Evolutionary conservation across 768 basidiomycete genomes (phyloP), one percentile per base, ranked within the genome.

Genomic region (Tephrocybe sp.): DNA sequence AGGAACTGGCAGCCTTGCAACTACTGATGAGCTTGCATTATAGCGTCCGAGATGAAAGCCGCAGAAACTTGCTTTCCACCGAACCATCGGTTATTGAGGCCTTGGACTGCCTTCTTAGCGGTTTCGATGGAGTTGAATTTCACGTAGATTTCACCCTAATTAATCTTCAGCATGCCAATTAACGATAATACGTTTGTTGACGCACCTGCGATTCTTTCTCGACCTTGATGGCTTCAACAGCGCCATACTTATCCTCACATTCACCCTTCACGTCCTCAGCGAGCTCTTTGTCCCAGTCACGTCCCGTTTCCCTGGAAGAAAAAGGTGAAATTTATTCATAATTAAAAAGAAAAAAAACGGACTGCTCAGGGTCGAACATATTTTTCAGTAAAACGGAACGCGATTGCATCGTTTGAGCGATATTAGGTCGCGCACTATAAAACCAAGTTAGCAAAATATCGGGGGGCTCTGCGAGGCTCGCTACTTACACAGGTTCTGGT

Each of bases 341-440:
- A 17, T 22, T 35, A 30, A 51, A 54, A 32, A 30, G 26, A 44
- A 14, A n/a, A 11, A 31, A 23, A 20, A 70, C 89, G 45, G 63
- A 96, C 93, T 97, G 91, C 70, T 92, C 94, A n/a, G 96, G 92
- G 64, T 90, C 78, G 66, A 99, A 99, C 91, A 98, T 96, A 62
- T 99, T 94, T 69, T 86, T 92, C 60, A 98, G 68, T 30, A 98
- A 71, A 33, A 98, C 83, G 41, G 84, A 96, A 45, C 84, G 83
- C n/a, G 95, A 94, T 63, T 90, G 85, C 84, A 92, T 89, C 1
- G 84, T 73, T 64, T 88, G 83, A 33, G 91, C 84, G 57, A 96
- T 89, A 59, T 82, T 88, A 14, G 89, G 87, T 59, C 85, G 85
- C 55, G 78, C 73, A 51, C 90, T 93, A 55, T 32, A 17, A 40